phyloP scores from a whole-genome alignment of 2,329 filamentous ascomycete genomes.

The Dothistroma septosporum region DNA sequence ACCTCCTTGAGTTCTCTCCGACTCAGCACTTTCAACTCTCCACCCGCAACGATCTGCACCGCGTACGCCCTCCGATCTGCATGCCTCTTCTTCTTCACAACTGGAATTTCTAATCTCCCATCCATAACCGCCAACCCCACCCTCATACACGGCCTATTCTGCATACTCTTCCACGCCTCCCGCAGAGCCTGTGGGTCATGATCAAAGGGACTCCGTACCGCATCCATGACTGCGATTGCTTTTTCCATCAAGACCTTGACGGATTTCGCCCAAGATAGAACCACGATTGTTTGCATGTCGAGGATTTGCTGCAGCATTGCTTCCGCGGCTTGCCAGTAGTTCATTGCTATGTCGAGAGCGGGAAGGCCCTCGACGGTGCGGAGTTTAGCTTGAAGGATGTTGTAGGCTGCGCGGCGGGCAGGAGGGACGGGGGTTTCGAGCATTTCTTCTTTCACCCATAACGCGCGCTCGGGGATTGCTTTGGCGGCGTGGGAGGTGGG shows the following conservation, averaged over 20 bases:
- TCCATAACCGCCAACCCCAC: slow-evolving; percentile 8
- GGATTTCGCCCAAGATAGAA: slow-evolving; percentile 7
- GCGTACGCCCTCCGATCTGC: slow-evolving; percentile 2
- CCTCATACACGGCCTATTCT: slow-evolving; percentile 12
- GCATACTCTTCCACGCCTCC: slow-evolving; percentile 12
- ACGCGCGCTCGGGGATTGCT: not conserved
- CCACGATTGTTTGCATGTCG: slow-evolving; percentile 6
- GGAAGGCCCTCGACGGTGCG: slow-evolving; percentile 10
- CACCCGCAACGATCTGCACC: not conserved
- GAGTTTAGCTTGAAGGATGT: slow-evolving; percentile 6
- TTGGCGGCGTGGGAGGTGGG: not conserved
- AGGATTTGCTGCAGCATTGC: slow-evolving; percentile 10
- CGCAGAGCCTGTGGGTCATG: slow-evolving; percentile 12
- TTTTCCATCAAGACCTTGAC: slow-evolving; percentile 8
- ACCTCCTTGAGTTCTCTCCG: not conserved
- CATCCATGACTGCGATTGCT: slow-evolving; percentile 11
- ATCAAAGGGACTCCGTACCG: slow-evolving; percentile 9
- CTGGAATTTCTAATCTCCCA: not conserved
- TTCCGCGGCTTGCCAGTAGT: slow-evolving; percentile 13
- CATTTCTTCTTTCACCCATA: slow-evolving; percentile 8
- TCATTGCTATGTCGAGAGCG: not conserved
- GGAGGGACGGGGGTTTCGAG: not conserved
- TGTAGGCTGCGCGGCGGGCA: not conserved
- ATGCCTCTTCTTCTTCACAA: not conserved
- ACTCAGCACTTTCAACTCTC: slow-evolving; percentile 1